Evolutionary conservation across 2,329 filamentous ascomycete species (phyloP).

Genomic region (Colletotrichum cuscutae): DNA sequence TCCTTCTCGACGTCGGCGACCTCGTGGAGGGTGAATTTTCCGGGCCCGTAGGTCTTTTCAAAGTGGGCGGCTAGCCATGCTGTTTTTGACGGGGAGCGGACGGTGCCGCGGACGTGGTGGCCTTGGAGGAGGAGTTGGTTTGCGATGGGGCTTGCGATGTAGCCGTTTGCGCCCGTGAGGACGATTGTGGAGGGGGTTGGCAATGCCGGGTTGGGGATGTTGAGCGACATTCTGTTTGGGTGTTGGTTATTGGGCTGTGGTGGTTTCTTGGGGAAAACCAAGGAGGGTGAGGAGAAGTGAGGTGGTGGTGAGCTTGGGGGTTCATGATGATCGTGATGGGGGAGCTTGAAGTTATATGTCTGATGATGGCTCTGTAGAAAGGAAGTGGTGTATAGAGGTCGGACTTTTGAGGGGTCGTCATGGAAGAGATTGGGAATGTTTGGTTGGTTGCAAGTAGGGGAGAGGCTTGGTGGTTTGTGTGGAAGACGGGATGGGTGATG

Average conservation of each 20-base stretch:
- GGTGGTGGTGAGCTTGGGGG: too few relatives aligned
- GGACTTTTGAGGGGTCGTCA: neutral
- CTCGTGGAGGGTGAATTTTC: conserved; percentile 45
- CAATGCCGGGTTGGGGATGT: neutral
- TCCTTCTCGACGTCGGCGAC: conserved; percentile 46
- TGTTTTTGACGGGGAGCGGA: conserved; percentile 43
- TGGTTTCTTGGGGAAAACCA: too few relatives aligned
- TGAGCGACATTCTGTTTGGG: neutral
- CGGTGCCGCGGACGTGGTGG: conserved; percentile 52
- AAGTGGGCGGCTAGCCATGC: conserved; percentile 42
- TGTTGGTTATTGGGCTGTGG: too few relatives aligned
- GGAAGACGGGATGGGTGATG: neutral
- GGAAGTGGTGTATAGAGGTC: too few relatives aligned
- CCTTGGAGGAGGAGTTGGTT: conserved; percentile 47
- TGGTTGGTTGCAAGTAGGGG: neutral
- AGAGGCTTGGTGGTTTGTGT: neutral
- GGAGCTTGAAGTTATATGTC: too few relatives aligned
- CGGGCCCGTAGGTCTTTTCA: conserved; percentile 44
- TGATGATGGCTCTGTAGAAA: too few relatives aligned
- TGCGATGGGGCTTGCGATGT: conserved; percentile 52
- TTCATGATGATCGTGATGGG: too few relatives aligned
- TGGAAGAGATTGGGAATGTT: neutral
- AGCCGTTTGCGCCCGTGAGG: conserved; percentile 56
- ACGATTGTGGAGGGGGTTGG: conserved; percentile 38
- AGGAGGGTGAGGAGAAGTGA: too few relatives aligned